A percentile compares a stretch with the other conserved stretches of the same genome.
phyloP scores from a whole-genome alignment of 192 early-diverging fungal species.

The Coemansia sp. region DNA sequence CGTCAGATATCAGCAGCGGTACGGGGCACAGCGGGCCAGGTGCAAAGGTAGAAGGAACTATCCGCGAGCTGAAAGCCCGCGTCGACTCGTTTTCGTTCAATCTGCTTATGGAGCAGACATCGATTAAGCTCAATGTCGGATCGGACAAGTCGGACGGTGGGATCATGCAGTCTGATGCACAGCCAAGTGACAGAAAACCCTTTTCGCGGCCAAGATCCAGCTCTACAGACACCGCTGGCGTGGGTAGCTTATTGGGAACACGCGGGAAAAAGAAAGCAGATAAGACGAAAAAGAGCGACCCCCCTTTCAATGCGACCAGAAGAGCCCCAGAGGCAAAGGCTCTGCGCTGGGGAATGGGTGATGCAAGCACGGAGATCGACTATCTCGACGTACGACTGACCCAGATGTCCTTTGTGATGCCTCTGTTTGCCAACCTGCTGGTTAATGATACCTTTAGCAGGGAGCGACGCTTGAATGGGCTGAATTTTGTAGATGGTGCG shows the following conservation, averaged over 20 bases:
- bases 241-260: not conserved
- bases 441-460: not conserved
- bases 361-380: constrained; percentile 54
- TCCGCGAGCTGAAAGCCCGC: constrained; percentile 52
- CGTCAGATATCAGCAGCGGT: constrained; percentile 22
- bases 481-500: constrained; percentile 29
- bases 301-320: not conserved
- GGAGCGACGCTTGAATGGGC: constrained; percentile 20
- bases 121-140: constrained; percentile 39
- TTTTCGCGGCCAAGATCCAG: not conserved
- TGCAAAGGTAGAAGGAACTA: constrained; percentile 49
- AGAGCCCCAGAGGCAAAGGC: constrained; percentile 25
- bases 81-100: constrained; percentile 53
- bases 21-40: constrained; percentile 8
- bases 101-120: constrained; percentile 41
- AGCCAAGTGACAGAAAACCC: not conserved
- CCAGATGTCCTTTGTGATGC: constrained; percentile 44
- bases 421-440: constrained; percentile 37
- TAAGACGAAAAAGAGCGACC: not conserved
- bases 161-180: not conserved
- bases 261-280: constrained; percentile 3
- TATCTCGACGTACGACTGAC: constrained; percentile 55
- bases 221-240: not conserved
- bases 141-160: not conserved
- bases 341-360: constrained; percentile 55